Evolutionary conservation across 352 stramenopile genomes (phyloP).

Genomic region (Peronospora farinosa): DNA sequence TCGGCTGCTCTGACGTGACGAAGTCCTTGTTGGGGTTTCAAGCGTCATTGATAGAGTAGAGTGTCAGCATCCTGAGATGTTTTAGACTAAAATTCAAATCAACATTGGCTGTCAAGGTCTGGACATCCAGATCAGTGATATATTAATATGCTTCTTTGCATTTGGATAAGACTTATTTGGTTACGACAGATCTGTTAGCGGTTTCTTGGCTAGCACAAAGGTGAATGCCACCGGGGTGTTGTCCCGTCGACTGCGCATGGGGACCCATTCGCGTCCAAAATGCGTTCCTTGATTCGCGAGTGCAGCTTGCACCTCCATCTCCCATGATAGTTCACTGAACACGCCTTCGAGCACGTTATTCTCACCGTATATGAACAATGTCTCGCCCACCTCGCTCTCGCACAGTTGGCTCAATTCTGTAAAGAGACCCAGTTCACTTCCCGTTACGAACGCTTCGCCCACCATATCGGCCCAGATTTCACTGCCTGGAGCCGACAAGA

Average conservation of each 20-base stretch:
- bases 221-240: slow-evolving; percentile 18
- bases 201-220: slow-evolving; percentile 28
- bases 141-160: slow-evolving; percentile 20
- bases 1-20: no score
- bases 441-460: slow-evolving; percentile 18
- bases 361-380: slow-evolving; percentile 41
- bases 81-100: no score
- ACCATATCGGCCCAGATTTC: slow-evolving; percentile 47
- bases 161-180: slow-evolving; percentile 14
- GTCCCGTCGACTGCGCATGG: slow-evolving; percentile 9
- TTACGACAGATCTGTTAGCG: slow-evolving; percentile 10
- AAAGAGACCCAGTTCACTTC: slow-evolving; percentile 18
- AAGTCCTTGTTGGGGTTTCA: no score
- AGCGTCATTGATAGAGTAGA: no score
- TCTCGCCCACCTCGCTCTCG: slow-evolving; percentile 35
- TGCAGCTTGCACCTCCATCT: slow-evolving; percentile 31
- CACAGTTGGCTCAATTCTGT: slow-evolving; percentile 36
- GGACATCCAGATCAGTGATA: slow-evolving; percentile 14
- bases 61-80: no score
- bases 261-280: slow-evolving; percentile 42
- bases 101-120: no score
- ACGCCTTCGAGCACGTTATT: slow-evolving; percentile 40
- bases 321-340: slow-evolving; percentile 39
- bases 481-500: slow-evolving; percentile 38
- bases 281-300: slow-evolving; percentile 24